Evolutionary conservation across 768 basidiomycete genomes (phyloP).

Genomic region (Mrakia hoshinonis): DNA sequence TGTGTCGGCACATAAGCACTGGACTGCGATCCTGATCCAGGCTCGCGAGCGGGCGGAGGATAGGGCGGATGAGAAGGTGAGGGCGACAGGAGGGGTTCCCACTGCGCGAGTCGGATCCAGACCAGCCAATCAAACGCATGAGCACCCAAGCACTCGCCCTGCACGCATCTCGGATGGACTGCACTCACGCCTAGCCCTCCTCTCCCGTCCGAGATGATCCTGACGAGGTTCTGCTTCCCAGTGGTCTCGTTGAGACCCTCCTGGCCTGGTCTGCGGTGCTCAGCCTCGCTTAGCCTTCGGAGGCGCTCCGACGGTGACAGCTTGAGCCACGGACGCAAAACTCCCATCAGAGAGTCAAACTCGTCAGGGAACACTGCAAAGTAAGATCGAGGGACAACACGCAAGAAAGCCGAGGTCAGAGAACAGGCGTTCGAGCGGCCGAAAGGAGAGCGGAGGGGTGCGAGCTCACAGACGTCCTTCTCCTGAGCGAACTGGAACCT

Average conservation of each 20-base stretch:
- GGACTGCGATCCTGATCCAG: neutral
- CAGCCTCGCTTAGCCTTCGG: neutral
- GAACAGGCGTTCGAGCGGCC: neutral
- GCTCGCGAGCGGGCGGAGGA: neutral
- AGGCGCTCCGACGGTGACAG: neutral
- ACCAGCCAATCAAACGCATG: neutral
- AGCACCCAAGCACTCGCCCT: neutral
- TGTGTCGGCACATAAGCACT: neutral
- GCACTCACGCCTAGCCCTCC: slow-evolving; percentile 9
- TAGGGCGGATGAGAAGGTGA: neutral
- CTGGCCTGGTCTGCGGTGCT: neutral
- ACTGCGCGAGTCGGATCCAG: neutral
- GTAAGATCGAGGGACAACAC: neutral
- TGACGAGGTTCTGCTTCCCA: slow-evolving; percentile 2
- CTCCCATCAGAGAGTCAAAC: neutral
- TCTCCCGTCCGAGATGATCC: slow-evolving; percentile 2
- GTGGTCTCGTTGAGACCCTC: neutral
- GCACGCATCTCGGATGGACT: neutral
- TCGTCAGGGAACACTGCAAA: neutral
- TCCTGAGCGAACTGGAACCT: slow-evolving; percentile 1
- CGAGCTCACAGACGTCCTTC: neutral
- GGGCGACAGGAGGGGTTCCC: neutral
- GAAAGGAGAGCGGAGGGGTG: neutral
- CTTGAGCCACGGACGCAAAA: neutral
- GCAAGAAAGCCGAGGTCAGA: neutral